Evolutionary conservation across 148 eudicot species (phyloP).

Genomic region (Rhododendron kiyosumense): DNA sequence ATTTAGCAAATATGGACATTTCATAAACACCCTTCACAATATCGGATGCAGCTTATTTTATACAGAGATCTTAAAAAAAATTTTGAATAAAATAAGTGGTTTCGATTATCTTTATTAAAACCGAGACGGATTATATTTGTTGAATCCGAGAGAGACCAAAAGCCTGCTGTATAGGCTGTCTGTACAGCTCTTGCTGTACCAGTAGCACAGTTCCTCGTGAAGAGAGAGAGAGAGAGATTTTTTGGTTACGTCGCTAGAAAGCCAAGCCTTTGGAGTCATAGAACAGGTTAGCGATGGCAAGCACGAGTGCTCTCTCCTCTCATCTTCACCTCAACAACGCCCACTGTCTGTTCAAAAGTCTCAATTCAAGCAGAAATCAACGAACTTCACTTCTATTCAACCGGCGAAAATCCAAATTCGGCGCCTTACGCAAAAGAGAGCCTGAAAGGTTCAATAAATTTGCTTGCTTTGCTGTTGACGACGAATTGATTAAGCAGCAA

Average conservation of each 20-base stretch:
- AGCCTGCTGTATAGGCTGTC: too few species aligned
- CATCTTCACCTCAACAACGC: constrained; percentile 33
- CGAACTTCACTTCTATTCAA: constrained; percentile 22
- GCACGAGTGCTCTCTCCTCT: constrained; percentile 43
- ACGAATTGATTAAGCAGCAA: constrained; percentile 39
- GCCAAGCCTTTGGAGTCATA: neutral
- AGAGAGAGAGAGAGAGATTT: neutral
- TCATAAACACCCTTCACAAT: too few species aligned
- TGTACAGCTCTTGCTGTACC: too few species aligned
- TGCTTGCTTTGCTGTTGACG: constrained; percentile 62
- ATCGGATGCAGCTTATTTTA: too few species aligned
- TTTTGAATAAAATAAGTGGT: too few species aligned
- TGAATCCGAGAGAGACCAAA: too few species aligned
- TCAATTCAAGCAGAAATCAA: constrained; percentile 26
- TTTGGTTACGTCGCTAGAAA: neutral
- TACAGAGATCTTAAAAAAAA: too few species aligned
- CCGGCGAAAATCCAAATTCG: constrained; percentile 15
- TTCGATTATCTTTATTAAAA: too few species aligned
- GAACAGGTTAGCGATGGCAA: constrained; percentile 21
- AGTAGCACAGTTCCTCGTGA: too few species aligned
- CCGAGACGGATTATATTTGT: too few species aligned
- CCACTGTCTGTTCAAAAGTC: constrained; percentile 33
- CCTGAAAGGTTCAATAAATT: constrained; percentile 23
- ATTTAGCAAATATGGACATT: too few species aligned
- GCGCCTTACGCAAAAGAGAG: constrained; percentile 21